These are phyloP conservation scores for Apiospora malaysiana DNA, from an alignment of 2,329 filamentous ascomycete genomes.

Conservation along the genomic window DNA sequence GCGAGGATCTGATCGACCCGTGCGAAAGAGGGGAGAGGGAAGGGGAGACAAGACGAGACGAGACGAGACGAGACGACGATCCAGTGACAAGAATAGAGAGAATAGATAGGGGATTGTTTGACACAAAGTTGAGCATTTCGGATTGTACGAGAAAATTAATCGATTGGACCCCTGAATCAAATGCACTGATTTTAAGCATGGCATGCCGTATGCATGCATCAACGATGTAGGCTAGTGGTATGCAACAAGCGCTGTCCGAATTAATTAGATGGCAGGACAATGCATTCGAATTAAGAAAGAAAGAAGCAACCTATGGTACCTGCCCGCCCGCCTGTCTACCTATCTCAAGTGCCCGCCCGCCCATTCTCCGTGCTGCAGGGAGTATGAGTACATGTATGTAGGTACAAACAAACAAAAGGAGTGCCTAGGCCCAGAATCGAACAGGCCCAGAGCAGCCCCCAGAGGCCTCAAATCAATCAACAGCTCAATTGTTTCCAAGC, in stretches of 20 bases:
- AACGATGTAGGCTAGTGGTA: too few species aligned
- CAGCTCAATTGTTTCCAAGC: not conserved
- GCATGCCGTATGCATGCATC: not conserved
- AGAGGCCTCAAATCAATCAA: not conserved
- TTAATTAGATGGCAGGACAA: not conserved
- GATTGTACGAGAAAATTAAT: not conserved
- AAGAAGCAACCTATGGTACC: too few species aligned
- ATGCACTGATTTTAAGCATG: not conserved
- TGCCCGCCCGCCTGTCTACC: too few species aligned
- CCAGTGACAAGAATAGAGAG: not conserved
- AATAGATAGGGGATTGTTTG: not conserved
- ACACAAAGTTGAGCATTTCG: not conserved
- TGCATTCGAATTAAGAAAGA: not conserved
- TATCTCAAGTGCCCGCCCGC: too few species aligned
- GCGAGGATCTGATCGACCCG: constrained; percentile 12
- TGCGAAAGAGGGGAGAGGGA: not conserved
- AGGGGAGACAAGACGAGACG: not conserved
- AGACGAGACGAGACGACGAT: not conserved
- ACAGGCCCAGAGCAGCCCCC: not conserved
- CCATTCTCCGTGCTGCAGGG: too few species aligned
- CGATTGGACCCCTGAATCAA: constrained; percentile 1
- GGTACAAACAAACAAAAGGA: too few species aligned
- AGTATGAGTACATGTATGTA: too few species aligned
- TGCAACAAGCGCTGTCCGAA: not conserved
- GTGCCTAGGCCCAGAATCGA: too few species aligned